Evolutionary conservation across 2,329 filamentous ascomycete genomes (phyloP).

Genomic region (Chrysoporthe puriensis): DNA sequence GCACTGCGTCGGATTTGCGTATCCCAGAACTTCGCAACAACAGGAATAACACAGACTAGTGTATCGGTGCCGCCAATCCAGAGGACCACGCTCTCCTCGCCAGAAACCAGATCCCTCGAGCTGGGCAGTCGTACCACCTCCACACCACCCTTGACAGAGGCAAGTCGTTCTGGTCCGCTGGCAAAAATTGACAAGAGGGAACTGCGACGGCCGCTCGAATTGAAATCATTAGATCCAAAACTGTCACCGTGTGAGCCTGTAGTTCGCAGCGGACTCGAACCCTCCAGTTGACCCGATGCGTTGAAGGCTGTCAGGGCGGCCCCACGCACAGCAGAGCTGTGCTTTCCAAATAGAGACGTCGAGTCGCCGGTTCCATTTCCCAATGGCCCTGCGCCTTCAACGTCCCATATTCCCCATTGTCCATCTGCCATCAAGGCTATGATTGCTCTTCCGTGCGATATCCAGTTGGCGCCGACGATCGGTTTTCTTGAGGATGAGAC

Average conservation of each 20-base stretch:
- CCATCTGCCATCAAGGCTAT: conserved; percentile 64
- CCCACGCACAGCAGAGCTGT: conserved; percentile 57
- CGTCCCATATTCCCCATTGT: conserved; percentile 71
- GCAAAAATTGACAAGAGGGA: conserved; percentile 42
- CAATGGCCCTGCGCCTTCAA: conserved; percentile 60
- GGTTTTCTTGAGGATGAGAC: conserved; percentile 54
- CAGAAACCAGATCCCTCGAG: conserved; percentile 44
- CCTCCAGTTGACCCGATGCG: conserved; percentile 63
- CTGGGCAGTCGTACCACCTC: conserved; percentile 51
- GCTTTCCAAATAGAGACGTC: conserved; percentile 52
- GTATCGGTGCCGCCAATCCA: conserved; percentile 62
- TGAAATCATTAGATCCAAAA: conserved; percentile 21
- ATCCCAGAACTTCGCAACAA: conserved; percentile 62
- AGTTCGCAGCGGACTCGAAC: conserved; percentile 58
- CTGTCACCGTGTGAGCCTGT: conserved; percentile 42
- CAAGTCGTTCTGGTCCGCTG: conserved; percentile 54
- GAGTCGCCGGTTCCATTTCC: conserved; percentile 33
- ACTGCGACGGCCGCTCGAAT: conserved; percentile 30
- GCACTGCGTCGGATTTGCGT: conserved; percentile 57
- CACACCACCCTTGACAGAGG: conserved; percentile 57
- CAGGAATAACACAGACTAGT: conserved; percentile 57
- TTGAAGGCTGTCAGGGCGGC: conserved; percentile 63
- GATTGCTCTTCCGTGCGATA: conserved; percentile 62
- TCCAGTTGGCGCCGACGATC: conserved; percentile 66
- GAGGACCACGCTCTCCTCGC: conserved; percentile 58